Evolutionary conservation across 2,329 filamentous ascomycete genomes (phyloP).

Genomic region (Bipolaris victoriae): DNA sequence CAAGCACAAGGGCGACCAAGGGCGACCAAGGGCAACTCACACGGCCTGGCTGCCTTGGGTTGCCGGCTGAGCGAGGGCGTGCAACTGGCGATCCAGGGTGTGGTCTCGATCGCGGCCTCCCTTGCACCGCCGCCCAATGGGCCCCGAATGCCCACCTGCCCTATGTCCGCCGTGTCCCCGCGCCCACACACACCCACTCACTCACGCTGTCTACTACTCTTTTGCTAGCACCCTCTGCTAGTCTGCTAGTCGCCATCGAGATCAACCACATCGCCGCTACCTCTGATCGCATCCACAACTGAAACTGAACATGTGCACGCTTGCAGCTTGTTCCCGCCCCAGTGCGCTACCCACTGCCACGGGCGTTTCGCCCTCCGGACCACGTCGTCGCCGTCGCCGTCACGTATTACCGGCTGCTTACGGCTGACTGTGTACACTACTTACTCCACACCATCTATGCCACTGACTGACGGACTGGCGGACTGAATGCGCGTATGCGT

Average conservation of each 20-base stretch:
- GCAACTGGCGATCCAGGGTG: constrained; percentile 6
- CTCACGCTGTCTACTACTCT: neutral
- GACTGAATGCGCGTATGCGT: neutral
- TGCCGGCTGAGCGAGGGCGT: neutral
- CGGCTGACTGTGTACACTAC: neutral
- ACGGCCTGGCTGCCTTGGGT: constrained; percentile 3
- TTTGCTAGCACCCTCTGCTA: neutral
- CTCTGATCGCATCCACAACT: no score
- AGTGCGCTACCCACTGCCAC: neutral
- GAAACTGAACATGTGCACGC: no score
- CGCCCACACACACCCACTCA: neutral
- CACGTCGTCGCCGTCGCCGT: neutral
- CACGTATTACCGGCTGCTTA: neutral
- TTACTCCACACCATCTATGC: no score
- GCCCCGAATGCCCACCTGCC: neutral
- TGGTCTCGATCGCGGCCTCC: constrained; percentile 11
- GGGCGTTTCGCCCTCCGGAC: neutral
- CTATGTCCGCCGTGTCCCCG: neutral
- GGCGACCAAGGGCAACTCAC: neutral
- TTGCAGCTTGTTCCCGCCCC: no score
- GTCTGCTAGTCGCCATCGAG: neutral
- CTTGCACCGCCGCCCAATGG: constrained; percentile 1
- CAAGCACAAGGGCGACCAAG: neutral
- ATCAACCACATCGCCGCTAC: no score
- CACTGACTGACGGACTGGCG: no score